Evolutionary conservation across 2,329 filamentous ascomycete species (phyloP), one percentile per base, ranked within the genome.

Genomic region (Colletotrichum sp.): DNA sequence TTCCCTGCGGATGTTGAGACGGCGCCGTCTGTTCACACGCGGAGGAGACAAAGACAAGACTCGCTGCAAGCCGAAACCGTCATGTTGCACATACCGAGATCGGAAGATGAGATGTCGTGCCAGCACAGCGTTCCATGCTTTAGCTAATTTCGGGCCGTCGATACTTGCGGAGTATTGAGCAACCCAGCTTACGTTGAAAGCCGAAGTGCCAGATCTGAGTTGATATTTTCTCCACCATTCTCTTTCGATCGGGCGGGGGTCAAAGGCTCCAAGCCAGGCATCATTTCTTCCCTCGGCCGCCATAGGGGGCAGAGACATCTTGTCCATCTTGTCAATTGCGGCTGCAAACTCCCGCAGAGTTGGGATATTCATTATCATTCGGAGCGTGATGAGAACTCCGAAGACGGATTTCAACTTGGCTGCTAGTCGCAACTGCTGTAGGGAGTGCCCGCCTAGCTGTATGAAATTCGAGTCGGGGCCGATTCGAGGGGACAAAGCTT

Each of bases 151-250:
- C 5, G 75, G 59, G 9, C 67, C 25, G 69, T 81, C 75, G 27
- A 25, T 57, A 16, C 16, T 22, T 30, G 27, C n/a, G 60, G 65
- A 68, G 72, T 73, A 78, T 6, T 32, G 63, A 16, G 63, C 63
- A 13, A 77, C 77, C 71, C 74, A 82, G 30, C 71, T 77, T 8
- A 83, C 81, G 67, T 82, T 83, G 78, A 83, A 83, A 15, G 80
- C 74, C 6, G 79, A 79, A 15, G 78, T 65, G 48, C 78, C 67
- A 19, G 15, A 48, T 25, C n/a, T 66, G 9, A 66, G 34, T 2
- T 66, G 61, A 9, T 22, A 11, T 34, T 66, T 66, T n/a, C 28
- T 36, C 63, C 63, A 66, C 63, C 63, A 66, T 25, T 66, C 63
- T 52, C 28, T 66, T 25, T 66, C 63, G 3, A 66, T 66, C 8